Base-by-base conservation (phyloP, 805 yeast species). In the Candida coleopterorum region DNA sequence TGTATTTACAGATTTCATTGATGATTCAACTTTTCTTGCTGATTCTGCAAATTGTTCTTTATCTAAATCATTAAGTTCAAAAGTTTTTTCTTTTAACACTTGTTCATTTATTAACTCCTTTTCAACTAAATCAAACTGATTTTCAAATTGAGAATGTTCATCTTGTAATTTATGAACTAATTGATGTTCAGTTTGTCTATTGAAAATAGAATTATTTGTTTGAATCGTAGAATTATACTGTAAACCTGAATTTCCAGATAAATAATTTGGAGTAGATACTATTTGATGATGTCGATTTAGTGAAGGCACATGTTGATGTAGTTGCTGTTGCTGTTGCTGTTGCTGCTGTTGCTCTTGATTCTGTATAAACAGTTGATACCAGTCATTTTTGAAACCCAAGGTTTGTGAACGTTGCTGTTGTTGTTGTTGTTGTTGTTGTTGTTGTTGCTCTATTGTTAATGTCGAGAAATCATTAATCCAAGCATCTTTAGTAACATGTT, bases 11-110 rank as follows among this genome's bases (percentile, higher is more conserved):
- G 27, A 21, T 11, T 14, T 22, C 48, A 59, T 52, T 10, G 67
- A 49, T 4, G 43, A 40, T 18, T 60, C 57, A 11, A 67, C 68
- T 37, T 57, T 51, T 25, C 54, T 42, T 4, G 73, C 73, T 0
- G 69, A 58, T 30, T 53, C 48, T 9, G 73, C 72, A 52, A 67
- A 64, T 40, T 53, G 47, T 25, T 60, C 60, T 33, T 63, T 61
- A 9, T 62, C 67, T 1, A 33, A 22, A 8, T 52, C 53, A n/a
- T 5, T 14, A n/a, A n/a, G n/a, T n/a, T n/a, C n/a, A n/a, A n/a
- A n/a, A n/a, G n/a, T n/a, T n/a, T n/a, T n/a, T n/a, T n/a, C n/a
- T n/a, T n/a, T n/a, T 8, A 10, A 8, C 22, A 20, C 9, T 9
- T 20, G 22, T 9, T 20, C 22, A 9, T 20, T 20, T n/a, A 33